Evolutionary conservation across 495 filamentous ascomycete genomes (phyloP), one percentile per base, ranked within the genome.

Genomic region (Letharia columbiana): DNA sequence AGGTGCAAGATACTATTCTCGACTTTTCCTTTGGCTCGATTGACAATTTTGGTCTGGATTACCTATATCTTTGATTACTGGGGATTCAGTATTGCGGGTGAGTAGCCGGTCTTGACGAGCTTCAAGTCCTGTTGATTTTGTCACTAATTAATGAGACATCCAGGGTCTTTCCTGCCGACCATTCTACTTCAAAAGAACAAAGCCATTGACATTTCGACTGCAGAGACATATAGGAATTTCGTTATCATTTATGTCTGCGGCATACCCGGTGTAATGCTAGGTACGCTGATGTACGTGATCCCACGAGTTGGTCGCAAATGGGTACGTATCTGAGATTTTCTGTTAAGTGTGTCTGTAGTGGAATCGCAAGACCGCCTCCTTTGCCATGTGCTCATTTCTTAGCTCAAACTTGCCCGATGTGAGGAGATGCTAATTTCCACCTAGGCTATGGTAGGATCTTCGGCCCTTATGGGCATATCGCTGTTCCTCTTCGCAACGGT

Each of bases 211-310:
- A 60, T 78, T 40, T 72, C 74, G 6, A 67, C 75, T 15, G 60
- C 68, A 17, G 68, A 71, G 49, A 79, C 77, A 33, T 81, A 81
- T 61, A 75, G 75, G 50, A 73, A 71, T 61, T 80, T 79, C 66
- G 66, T 81, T 31, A 76, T 75, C 66, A 81, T 80, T 41, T 81
- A 80, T 68, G 66, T 75, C 41, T 77, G 76, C 20, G 79, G 79
- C 20, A 75, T 78, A 45, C 66, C 77, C 4, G 78, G 79, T 57
- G 79, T 80, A 37, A 28, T 77, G 3, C 69, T 81, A 8, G 79
- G 79, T 23, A 66, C 74, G 5, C 40, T 75, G 10, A 73, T 77
- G 69, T 78, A 80, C 66, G 63, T 67, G 18, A 66, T 79, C 28
- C 78, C 77, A 15, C 67, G 63, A 18, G 54, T 81, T 42, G 79